Evolutionary conservation across 192 early-diverging fungal species (phyloP), one percentile per base, ranked within the genome.

Genomic region (Backusella psychrophila): DNA sequence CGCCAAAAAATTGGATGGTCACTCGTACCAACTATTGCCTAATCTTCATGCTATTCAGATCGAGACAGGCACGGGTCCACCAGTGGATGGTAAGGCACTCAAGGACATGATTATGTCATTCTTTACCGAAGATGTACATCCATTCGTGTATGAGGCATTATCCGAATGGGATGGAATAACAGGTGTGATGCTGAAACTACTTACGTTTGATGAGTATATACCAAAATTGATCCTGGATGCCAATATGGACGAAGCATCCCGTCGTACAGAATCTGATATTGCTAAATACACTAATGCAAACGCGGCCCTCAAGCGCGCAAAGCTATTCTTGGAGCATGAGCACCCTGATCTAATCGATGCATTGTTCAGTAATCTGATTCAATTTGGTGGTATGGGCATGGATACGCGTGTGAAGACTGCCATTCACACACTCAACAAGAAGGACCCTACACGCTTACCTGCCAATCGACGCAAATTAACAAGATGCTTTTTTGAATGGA

Each of bases 121-220:
- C n/a, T 29, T 77, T 29, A 26, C 35, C 12, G 66, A 74, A 9
- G 69, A 68, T 11, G 35, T 42, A 52, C 31, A 63, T 11, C 26
- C 53, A n/a, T 38, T 69, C 4, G 31, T 23, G 11, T 74, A 79
- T 23, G 78, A 79, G 56, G 21, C 41, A 17, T n/a, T 79, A 5
- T 69, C 73, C 4, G 70, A 34, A 15, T 79, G 78, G 78, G 67
- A 74, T 39, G n/a, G 31, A 8, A 31, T 73, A 4, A 65, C 65
- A 0, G 65, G 59, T n/a, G n/a, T 75, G 65, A 69, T 52, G 67
- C 31, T 79, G 36, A 74, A 71, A 71, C 39, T 81, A 9, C 15
- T 76, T 3, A 52, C 80, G 0, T 81, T 81, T 73, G 80, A 81
- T 26, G 76, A 66, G 39, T 68, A 74, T 59, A 34, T 73, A 14